Base-by-base conservation (phyloP, 75 land plant species). In the Selaginella tamariscina region DNA sequence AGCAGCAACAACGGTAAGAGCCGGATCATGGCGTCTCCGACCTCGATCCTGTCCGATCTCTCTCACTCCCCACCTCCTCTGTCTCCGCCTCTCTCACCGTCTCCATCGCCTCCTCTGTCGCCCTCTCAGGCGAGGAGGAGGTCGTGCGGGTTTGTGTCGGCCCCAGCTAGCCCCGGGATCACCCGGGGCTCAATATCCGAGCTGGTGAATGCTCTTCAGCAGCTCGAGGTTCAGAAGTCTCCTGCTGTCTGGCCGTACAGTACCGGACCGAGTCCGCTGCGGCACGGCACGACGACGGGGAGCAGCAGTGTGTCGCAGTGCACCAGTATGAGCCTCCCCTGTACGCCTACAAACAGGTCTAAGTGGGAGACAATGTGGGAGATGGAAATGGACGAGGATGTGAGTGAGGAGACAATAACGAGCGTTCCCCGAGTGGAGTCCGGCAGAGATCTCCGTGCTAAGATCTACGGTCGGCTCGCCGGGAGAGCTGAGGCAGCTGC, bases 371-470 rank as follows among this genome's bases (percentile, higher is more conserved):
- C 49, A 39, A 39, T 69, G 21, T 74, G 76, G 76, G 76, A 74
- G 65, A 56, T 69, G 21, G 76, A 74, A 24, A 69, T 67, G 30
- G 76, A 69, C 20, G 65, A 69, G 29, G 76, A 74, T 49, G 72
- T 67, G 24, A 33, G 44, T 29, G 76, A 69, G 24, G 65, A 69
- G 29, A 33, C 32, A 2, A 5, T 15, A 15, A 39, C 15, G 49
- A 68, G 75, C 1, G 79, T 80, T 79, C 82, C 84, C 66, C 73
- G 89, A 70, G 94, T 91, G 59, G 97, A 91, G 73, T 91, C 97
- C 0, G 97, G 97, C 13, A 74, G 91, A 27, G 86, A 80, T 2
- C 66, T 91, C 67, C 69, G 94, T 18, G 89, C 84, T 5, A 91
- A 77, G 72, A 82, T 91, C 69, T 84, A 86, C 44, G 82, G 85